These are phyloP conservation scores for Ogataea pini DNA, from an alignment of 805 yeast species.

Conservation along the genomic window DNA sequence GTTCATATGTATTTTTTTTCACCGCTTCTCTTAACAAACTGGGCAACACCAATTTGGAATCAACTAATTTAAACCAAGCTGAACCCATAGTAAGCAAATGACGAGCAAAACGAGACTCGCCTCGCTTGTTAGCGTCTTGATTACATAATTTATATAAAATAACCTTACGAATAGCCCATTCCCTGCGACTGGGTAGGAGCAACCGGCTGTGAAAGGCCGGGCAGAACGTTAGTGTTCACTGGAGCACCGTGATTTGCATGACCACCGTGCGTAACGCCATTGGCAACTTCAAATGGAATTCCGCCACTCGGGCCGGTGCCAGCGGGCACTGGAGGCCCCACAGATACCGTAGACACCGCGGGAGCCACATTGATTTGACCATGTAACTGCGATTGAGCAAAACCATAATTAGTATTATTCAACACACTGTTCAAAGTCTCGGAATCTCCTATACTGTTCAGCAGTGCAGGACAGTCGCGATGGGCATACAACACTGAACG, in stretches of 20 bases:
- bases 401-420: conserved; percentile 9
- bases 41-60: too few species aligned
- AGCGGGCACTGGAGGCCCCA: not conserved
- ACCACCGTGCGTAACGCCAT: not conserved
- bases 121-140: not conserved
- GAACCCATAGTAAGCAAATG: too few species aligned
- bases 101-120: not conserved
- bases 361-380: not conserved
- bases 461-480: conserved; percentile 46
- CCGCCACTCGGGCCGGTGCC: not conserved
- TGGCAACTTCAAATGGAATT: not conserved
- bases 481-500: conserved; percentile 51
- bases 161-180: not conserved
- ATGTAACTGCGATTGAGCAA: not conserved
- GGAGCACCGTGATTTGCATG: too few species aligned
- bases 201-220: not conserved
- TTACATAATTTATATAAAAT: not conserved
- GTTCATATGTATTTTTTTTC: not conserved
- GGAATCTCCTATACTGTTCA: conserved; percentile 47
- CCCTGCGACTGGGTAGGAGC: not conserved
- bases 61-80: too few species aligned
- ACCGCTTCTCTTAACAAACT: too few species aligned
- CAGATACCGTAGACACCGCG: too few species aligned
- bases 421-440: conserved; percentile 41
- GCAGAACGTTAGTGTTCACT: too few species aligned